Evolutionary conservation across 2,329 filamentous ascomycete species (phyloP).

Genomic region (Stachybotrys chartarum): DNA sequence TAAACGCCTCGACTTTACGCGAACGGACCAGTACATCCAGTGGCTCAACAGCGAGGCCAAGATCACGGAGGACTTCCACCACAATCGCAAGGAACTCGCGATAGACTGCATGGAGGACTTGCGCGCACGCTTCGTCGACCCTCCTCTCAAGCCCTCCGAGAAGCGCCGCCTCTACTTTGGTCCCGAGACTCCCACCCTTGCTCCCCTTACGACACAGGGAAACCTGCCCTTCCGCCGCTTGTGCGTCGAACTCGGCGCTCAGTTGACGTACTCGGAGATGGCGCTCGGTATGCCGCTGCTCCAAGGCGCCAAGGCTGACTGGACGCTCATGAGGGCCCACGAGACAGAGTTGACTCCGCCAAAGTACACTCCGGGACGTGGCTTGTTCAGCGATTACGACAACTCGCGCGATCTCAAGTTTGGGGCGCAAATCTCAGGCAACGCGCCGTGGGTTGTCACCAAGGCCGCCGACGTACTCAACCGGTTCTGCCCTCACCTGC

Average conservation of each 20-base stretch:
- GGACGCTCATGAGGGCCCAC: slow-evolving; percentile 91
- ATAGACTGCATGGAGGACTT: slow-evolving; percentile 54
- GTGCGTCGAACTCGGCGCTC: slow-evolving; percentile 80
- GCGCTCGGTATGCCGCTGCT: slow-evolving; percentile 85
- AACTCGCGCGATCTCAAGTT: slow-evolving; percentile 79
- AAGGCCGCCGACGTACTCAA: slow-evolving; percentile 82
- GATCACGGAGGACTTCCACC: slow-evolving; percentile 29
- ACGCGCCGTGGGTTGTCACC: slow-evolving; percentile 83
- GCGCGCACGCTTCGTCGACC: slow-evolving; percentile 74
- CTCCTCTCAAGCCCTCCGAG: slow-evolving; percentile 83
- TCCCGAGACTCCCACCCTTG: slow-evolving; percentile 85
- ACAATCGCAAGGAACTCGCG: slow-evolving; percentile 34
- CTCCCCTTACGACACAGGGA: slow-evolving; percentile 91
- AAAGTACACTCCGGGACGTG: slow-evolving; percentile 46
- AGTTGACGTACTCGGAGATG: slow-evolving; percentile 98
- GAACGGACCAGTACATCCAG: slow-evolving; percentile 66
- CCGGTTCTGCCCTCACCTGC: slow-evolving; percentile 70
- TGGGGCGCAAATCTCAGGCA: slow-evolving; percentile 86
- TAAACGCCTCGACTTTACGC: slow-evolving; percentile 62
- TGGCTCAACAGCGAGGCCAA: slow-evolving; percentile 65
- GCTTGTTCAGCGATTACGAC: slow-evolving; percentile 68
- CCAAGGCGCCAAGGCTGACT: slow-evolving; percentile 85
- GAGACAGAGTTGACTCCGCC: slow-evolving; percentile 73
- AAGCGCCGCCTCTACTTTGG: slow-evolving; percentile 93
- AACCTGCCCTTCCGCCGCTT: slow-evolving; percentile 91